Base-by-base conservation (phyloP, 352 stramenopile genomes). In the Phytopythium kandeliae region DNA sequence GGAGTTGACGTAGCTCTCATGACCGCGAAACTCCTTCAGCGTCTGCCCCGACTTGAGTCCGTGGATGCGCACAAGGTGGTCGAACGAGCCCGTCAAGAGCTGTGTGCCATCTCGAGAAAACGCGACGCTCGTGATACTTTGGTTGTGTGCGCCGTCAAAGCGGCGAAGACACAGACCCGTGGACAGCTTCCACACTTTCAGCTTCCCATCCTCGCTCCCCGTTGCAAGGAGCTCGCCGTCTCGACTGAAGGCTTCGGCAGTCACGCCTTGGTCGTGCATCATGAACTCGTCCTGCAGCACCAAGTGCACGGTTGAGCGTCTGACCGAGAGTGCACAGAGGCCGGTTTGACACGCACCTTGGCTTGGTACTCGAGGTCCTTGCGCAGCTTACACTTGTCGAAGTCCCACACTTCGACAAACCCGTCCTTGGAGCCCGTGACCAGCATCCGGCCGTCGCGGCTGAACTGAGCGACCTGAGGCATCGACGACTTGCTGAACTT, bases 331-430 rank as follows among this genome's bases (percentile, higher is more conserved):
- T 19, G 51, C 5, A 38, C 3, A 50, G 24, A 10, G 4, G 10
- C n/a, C 40, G 9, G 4, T 10, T 31, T 28, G 13, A 6, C 19
- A 16, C 44, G 43, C 44, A 85, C 76, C 60, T 87, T 88, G 0
- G 81, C 73, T 74, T 98, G 95, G 59, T 98, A 98, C n/a, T 84
- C 70, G 17, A 98, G 67, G 63, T 98, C 92, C 57, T 92, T 96
- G 19, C 86, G 72, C 45, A 97, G 55, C 34, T 81, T 85, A 56
- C 86, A 96, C 44, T 93, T 96, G 40, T 97, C 86, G 54, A 78
- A 69, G 67, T 97, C 87, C 91, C 91, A 98, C 36, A 96, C 79
- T 63, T 98, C 95, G 31, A 98, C 81, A 55, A 98, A 96, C 6
- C 92, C 93, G 63, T 98, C 95, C 41, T 96, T 97, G 0, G 86